Conservation (phyloP, 768 basidiomycete species). For the Russula lepida region DNA sequence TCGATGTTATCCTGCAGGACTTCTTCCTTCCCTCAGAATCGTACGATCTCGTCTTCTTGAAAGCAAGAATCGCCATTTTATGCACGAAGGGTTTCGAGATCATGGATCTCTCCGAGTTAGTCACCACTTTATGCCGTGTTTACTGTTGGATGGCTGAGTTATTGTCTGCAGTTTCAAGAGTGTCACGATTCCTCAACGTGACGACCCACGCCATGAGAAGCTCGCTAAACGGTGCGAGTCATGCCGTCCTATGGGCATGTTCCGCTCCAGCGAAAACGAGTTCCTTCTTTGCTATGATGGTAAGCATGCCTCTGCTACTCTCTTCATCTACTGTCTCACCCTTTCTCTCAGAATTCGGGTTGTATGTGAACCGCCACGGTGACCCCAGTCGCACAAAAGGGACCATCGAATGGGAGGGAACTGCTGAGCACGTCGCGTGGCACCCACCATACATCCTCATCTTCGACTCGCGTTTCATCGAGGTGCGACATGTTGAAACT, state of each 20-base stretch:
- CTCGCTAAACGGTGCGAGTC: slow-evolving; percentile 75
- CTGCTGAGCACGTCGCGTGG: slow-evolving; percentile 79
- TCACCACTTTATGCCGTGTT: slow-evolving; percentile 1
- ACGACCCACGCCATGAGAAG: slow-evolving; percentile 55
- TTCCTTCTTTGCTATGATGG: slow-evolving; percentile 88
- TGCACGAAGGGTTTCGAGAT: slow-evolving; percentile 96
- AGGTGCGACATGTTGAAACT: slow-evolving; percentile 76
- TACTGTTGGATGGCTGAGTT: not conserved
- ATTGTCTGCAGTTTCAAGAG: slow-evolving; percentile 58
- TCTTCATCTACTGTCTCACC: not conserved
- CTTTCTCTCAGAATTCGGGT: slow-evolving; percentile 62
- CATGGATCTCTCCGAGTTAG: slow-evolving; percentile 90
- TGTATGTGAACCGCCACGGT: slow-evolving; percentile 91
- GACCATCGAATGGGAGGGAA: slow-evolving; percentile 92
- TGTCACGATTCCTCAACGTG: slow-evolving; percentile 80
- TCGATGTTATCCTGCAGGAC: slow-evolving; percentile 36
- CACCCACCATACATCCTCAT: slow-evolving; percentile 84
- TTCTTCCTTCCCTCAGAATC: slow-evolving; percentile 92
- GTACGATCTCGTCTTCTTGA: slow-evolving; percentile 85
- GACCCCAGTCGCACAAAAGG: slow-evolving; percentile 62
- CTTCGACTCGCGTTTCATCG: slow-evolving; percentile 85
- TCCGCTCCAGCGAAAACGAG: slow-evolving; percentile 77
- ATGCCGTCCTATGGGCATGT: slow-evolving; percentile 82
- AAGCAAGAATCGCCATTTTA: slow-evolving; percentile 86
- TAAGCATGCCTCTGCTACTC: slow-evolving; percentile 28